phyloP scores from a whole-genome alignment of 2,329 filamentous ascomycete genomes.

The Penicillium sp. region DNA sequence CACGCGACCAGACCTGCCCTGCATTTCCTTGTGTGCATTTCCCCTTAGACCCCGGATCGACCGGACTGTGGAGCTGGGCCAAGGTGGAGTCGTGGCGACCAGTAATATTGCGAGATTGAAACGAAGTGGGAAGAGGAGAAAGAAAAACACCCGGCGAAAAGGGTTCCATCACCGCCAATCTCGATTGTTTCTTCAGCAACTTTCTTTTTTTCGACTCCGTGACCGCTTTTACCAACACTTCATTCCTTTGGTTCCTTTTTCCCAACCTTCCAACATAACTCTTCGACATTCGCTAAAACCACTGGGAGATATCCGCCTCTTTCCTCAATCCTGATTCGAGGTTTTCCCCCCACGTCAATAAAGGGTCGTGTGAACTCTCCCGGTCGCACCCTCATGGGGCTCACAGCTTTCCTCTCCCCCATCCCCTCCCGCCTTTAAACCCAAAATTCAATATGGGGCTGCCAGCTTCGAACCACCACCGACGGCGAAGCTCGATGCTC shows the following conservation, averaged over 20 bases:
- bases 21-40: background rate
- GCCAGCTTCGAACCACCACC: conserved; percentile 37
- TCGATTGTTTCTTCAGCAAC: conserved; percentile 1
- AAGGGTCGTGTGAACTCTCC: conserved; percentile 16
- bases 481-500: conserved; percentile 41
- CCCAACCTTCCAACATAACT: conserved; percentile 5
- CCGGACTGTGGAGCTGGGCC: conserved; percentile 19
- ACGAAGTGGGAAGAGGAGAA: background rate
- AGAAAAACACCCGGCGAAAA: background rate
- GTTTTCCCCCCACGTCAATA: background rate
- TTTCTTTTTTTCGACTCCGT: background rate
- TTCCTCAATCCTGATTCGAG: background rate
- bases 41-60: conserved; percentile 25
- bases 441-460: conserved; percentile 32
- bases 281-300: conserved; percentile 2
- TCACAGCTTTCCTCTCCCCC: conserved; percentile 7
- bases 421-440: conserved; percentile 13
- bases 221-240: background rate
- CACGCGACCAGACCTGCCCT: background rate
- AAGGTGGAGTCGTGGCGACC: conserved; percentile 18
- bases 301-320: background rate
- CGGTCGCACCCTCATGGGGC: conserved; percentile 22
- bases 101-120: conserved; percentile 5
- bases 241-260: conserved; percentile 1
- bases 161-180: background rate